A percentile compares a stretch with the other conserved stretches of the same genome.
phyloP scores from a whole-genome alignment of 768 basidiomycete species.

The Agrocybe pediades region DNA sequence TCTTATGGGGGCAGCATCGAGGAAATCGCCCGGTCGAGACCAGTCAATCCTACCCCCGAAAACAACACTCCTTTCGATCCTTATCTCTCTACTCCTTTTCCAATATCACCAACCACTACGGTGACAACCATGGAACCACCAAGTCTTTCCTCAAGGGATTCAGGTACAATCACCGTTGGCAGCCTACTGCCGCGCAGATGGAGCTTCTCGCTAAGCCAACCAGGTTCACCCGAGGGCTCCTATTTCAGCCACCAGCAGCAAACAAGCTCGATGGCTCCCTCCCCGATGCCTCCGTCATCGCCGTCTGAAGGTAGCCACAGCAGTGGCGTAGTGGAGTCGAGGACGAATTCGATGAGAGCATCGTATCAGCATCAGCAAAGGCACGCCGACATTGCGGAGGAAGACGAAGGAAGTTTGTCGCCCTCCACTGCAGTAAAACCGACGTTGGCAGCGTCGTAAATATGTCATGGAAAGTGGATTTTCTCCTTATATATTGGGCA shows the following conservation, averaged over 20 bases:
- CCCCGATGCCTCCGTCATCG: conserved; percentile 16
- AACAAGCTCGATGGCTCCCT: conserved; percentile 13
- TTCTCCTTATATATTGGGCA: no score
- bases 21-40: conserved; percentile 31
- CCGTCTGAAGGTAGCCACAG: conserved; percentile 14
- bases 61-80: conserved; percentile 42
- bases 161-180: conserved; percentile 39
- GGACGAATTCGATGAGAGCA: conserved; percentile 18
- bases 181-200: conserved; percentile 39
- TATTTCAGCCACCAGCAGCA: conserved; percentile 17
- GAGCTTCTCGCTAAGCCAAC: conserved; percentile 35
- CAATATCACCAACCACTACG: conserved; percentile 43
- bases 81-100: conserved; percentile 43
- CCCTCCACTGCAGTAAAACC: conserved; percentile 1
- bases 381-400: conserved; percentile 22
- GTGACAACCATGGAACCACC: conserved; percentile 29
- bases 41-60: conserved; percentile 57
- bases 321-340: conserved; percentile 12
- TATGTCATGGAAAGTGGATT: no score
- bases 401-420: conserved; percentile 19
- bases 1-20: conserved; percentile 11
- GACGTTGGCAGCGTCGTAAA: not conserved
- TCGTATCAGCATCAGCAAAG: conserved; percentile 17
- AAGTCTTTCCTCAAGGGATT: conserved; percentile 34
- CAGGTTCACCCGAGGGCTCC: conserved; percentile 26